Evolutionary conservation across 2,329 filamentous ascomycete genomes (phyloP), one percentile per base, ranked within the genome.

Genomic region (Epichloe typhina): DNA sequence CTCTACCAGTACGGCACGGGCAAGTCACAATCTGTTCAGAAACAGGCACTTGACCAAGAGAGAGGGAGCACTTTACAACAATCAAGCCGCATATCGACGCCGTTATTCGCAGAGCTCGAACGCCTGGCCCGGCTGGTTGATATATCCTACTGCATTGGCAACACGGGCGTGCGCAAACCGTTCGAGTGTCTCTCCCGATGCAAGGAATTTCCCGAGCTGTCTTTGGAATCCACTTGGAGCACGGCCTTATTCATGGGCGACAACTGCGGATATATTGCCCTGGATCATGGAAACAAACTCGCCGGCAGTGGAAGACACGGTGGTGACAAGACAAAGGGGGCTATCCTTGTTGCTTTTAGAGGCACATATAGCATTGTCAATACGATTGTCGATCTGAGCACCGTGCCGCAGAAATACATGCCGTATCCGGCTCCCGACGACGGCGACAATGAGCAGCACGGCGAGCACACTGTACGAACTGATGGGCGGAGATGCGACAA

Each of bases 311-410:
- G 17, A 17, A 55, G 53, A 17, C 57, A 60, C 37, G n/a, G 39
- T 15, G 15, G 53, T 26, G 53, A 53, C n/a, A 52, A 52, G 9
- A 44, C 36, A 50, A 59, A 57, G 52, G 57, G 37, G 41, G 69
- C 70, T 35, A 86, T 98, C 51, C 73, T 97, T 44, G 78, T 97
- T 38, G 90, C 89, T 8, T 97, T 97, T 61, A 82, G 93, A 45
- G 93, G 93, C 23, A 97, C 93, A 13, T 96, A 97, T 68, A 95
- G 89, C 57, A 77, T 98, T 59, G 79, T 88, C 49, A 95, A 97
- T 65, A 90, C 90, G 12, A 83, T 98, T 54, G 77, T 89, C 47
- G 93, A 98, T 68, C 74, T 98, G 50, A 89, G 87, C 55, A 94
- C 89, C 2, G 75, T 91, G 2, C 90, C 89, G 12, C 91, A 97